phyloP scores from a whole-genome alignment of 495 filamentous ascomycete species.

The Aspergillus egyptiacus region DNA sequence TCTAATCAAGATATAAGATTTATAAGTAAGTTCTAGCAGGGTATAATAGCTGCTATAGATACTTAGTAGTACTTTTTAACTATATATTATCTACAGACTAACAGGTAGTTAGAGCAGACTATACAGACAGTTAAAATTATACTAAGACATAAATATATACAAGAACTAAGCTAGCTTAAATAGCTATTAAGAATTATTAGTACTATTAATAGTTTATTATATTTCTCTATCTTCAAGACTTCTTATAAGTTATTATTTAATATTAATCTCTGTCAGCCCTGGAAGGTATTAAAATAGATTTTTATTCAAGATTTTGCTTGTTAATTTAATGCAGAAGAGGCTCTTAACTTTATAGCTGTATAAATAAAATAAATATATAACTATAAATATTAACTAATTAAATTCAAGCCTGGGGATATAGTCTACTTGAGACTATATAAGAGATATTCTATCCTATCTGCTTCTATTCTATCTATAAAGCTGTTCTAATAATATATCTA shows the following conservation, averaged over 20 bases:
- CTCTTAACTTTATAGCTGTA: no score
- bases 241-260: background rate
- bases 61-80: background rate
- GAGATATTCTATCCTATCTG: background rate
- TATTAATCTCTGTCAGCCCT: background rate
- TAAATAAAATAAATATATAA: slow-evolving; percentile 1
- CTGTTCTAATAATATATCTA: background rate
- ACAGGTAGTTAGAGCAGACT: background rate
- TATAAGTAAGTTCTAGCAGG: background rate
- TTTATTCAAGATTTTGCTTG: background rate
- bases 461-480: background rate
- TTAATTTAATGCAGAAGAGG: background rate
- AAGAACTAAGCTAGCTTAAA: background rate
- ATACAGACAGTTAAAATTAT: background rate
- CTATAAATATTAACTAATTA: background rate
- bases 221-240: background rate
- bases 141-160: background rate
- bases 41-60: background rate
- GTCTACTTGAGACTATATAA: background rate
- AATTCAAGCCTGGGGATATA: background rate
- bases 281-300: background rate
- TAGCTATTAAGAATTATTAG: background rate
- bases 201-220: background rate
- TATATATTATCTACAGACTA: background rate
- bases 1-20: background rate